Conservation (phyloP, 2,329 filamentous ascomycete species). For the Colletotrichum cordylinicola region DNA sequence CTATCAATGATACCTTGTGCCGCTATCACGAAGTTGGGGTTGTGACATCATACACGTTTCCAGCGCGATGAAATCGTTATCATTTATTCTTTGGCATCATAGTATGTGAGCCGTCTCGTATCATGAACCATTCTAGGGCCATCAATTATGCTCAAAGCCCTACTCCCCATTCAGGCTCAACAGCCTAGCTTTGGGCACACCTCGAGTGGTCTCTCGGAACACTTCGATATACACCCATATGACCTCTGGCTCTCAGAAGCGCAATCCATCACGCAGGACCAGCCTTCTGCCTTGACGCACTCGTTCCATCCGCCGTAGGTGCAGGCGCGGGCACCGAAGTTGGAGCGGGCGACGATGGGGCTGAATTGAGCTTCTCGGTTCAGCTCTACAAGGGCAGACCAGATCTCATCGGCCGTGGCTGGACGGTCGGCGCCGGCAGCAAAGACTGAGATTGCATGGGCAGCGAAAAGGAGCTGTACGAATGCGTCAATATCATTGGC, state of each 20-base stretch:
- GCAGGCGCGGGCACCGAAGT: background rate
- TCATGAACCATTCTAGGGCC: accelerated
- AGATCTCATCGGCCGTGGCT: background rate
- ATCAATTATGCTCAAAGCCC: background rate
- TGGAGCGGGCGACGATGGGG: background rate
- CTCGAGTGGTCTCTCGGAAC: background rate
- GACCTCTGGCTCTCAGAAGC: background rate
- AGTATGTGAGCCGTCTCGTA: background rate
- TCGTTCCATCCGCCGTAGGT: background rate
- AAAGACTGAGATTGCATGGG: background rate
- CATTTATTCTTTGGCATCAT: background rate
- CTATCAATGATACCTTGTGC: accelerated
- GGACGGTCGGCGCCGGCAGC: background rate
- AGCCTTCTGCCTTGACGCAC: background rate
- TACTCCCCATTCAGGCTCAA: accelerated
- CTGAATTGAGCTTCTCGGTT: background rate
- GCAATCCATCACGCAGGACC: background rate
- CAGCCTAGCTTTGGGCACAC: background rate
- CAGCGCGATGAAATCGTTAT: background rate
- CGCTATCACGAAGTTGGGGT: accelerated
- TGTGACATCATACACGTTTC: background rate
- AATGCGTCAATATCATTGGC: background rate
- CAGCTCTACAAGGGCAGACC: background rate
- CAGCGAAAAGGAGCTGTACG: background rate
- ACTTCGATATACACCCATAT: background rate